Percentiles rank a stretch among this genome's conserved stretches.
Evolutionary conservation across 495 filamentous ascomycete species (phyloP).

Genomic region (Penicillium manginii): DNA sequence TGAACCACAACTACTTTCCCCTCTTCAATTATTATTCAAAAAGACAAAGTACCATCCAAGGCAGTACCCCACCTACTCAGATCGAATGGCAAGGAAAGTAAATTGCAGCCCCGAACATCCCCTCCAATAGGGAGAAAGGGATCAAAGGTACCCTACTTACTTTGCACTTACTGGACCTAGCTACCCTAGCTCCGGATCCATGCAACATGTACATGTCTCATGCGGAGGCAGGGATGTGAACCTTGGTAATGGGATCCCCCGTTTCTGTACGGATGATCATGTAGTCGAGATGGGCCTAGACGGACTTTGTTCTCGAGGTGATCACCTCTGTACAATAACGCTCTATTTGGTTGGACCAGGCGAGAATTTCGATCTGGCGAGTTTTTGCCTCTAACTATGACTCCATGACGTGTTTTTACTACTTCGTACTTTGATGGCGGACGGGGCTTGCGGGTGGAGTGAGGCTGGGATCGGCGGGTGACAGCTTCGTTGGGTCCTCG

Average conservation of each 20-base stretch:
- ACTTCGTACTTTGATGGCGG: not conserved
- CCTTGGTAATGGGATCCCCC: slow-evolving; percentile 15
- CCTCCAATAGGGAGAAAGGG: not conserved
- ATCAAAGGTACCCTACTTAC: not conserved
- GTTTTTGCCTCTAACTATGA: not conserved
- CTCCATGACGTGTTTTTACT: not conserved
- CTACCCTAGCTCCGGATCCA: slow-evolving; percentile 1
- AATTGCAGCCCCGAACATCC: not conserved
- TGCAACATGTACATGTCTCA: slow-evolving; percentile 1
- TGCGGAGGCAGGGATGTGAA: slow-evolving; percentile 13
- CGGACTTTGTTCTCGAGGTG: not conserved
- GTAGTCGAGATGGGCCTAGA: not conserved
- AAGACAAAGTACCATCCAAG: no score
- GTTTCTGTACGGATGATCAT: slow-evolving; percentile 2
- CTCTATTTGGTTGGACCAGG: not conserved
- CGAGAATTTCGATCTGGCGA: no score
- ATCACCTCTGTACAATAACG: not conserved
- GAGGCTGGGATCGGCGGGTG: not conserved
- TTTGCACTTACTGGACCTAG: no score
- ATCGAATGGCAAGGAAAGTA: not conserved
- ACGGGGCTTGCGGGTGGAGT: not conserved
- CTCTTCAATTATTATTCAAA: no score
- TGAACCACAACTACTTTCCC: not conserved
- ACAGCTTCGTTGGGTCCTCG: not conserved
- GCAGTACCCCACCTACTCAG: not conserved